Base-by-base conservation (phyloP, 805 yeast genomes). In the Wickerhamiella occidentalis region DNA sequence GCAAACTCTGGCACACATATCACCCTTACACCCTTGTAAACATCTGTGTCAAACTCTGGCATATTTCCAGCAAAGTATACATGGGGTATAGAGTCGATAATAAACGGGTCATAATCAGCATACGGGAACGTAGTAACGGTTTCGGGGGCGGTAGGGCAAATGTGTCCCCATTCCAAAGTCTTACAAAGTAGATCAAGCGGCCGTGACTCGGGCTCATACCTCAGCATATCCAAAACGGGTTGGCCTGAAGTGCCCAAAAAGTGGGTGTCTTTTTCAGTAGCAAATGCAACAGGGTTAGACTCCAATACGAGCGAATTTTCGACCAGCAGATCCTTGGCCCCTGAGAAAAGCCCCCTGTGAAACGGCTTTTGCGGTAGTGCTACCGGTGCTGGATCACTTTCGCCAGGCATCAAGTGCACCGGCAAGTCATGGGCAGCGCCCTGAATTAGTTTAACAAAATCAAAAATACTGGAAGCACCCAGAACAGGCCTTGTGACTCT, bases 141-240 rank as follows among this genome's bases (percentile, higher is more conserved):
- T 60, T 92, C 97, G 0, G 98, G 98, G 1, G 96, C 94, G 0
- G 96, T 87, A 2, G 98, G 98, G 0, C 85, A 79, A 21, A 85
- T 70, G 59, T 85, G 85, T 58, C 87, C 90, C 95, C 96, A 88
- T 42, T 69, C 66, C 33, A 92, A 60, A 0, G 85, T 82, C 13
- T 78, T 71, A 56, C 80, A 83, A 68, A 90, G 71, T 57, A 81
- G 65, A 18, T 74, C 72, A 15, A 76, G 56, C 50, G 82, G 56
- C 3, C 48, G 6, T 1, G 33, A 19, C 1, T 42, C 28, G 49
- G 70, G 68, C 65, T 51, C 74, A 58, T 90, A 90, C 58, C 80
- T 83, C 59, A 71, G 68, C 38, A 92, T 74, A 63, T 92, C 97
- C 52, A 75, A 71, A 28, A 88, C 72, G 55, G 84, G 84, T 63